Conservation (phyloP, 2,329 filamentous ascomycete genomes). For the Nannizzia gypsea region DNA sequence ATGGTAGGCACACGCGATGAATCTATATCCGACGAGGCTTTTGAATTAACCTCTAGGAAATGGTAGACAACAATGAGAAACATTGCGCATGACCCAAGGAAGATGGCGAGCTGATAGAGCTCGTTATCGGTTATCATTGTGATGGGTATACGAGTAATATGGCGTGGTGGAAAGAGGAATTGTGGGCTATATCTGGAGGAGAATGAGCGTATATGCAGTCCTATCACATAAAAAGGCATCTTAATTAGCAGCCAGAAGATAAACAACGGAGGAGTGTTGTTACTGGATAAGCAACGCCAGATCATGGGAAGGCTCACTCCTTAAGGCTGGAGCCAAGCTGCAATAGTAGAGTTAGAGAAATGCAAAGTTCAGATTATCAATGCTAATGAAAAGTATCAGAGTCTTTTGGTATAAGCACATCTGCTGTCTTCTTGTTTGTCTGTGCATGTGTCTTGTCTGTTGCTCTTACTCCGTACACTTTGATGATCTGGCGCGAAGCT, state of each 20-base stretch:
- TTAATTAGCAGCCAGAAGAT: too few relatives aligned
- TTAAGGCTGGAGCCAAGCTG: too few relatives aligned
- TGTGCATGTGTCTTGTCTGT: not conserved
- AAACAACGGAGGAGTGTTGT: too few relatives aligned
- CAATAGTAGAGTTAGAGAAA: too few relatives aligned
- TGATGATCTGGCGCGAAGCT: conserved; percentile 1
- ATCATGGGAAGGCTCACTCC: too few relatives aligned
- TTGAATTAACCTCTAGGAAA: conserved; percentile 89
- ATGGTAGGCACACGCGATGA: not conserved
- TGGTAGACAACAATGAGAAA: conserved; percentile 89
- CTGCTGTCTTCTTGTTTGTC: too few relatives aligned
- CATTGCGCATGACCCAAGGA: conserved; percentile 82
- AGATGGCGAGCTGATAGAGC: conserved; percentile 83
- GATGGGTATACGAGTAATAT: not conserved
- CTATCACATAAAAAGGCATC: too few relatives aligned
- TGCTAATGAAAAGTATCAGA: not conserved
- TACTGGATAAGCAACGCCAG: too few relatives aligned
- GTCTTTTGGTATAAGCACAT: not conserved
- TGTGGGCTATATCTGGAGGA: not conserved
- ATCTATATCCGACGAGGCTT: conserved; percentile 34
- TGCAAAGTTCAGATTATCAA: not conserved
- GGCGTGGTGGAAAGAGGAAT: too few relatives aligned
- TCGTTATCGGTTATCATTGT: conserved; percentile 88
- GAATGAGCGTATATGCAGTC: too few relatives aligned
- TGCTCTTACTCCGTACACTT: not conserved